Conservation (phyloP, 805 yeast species). For the Ogataea thermomethanolica region DNA sequence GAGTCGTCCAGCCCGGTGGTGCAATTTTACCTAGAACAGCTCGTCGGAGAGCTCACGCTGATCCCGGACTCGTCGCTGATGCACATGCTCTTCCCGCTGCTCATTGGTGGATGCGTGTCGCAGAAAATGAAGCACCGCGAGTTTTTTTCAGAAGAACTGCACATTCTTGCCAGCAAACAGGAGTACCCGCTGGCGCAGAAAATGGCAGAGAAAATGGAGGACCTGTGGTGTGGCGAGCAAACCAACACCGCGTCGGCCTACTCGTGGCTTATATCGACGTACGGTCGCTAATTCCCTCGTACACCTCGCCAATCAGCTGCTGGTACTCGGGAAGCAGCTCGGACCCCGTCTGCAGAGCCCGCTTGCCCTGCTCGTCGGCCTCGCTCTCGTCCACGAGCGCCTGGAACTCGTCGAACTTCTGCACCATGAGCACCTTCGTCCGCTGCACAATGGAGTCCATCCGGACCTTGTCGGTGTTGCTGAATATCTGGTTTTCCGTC, state of each 20-base stretch:
- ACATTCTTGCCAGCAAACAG: slow-evolving; percentile 12
- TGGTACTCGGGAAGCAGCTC: slow-evolving; percentile 21
- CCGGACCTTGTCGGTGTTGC: slow-evolving; percentile 34
- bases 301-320: slow-evolving; percentile 32
- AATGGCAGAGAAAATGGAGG: slow-evolving; percentile 25
- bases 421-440: slow-evolving; percentile 28
- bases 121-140: slow-evolving; percentile 23
- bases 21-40: slow-evolving; percentile 26
- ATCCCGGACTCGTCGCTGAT: slow-evolving; percentile 5
- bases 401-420: slow-evolving; percentile 30
- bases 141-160: slow-evolving; percentile 27
- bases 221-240: slow-evolving; percentile 29
- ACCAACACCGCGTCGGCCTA: slow-evolving; percentile 5
- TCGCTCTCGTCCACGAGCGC: slow-evolving; percentile 5
- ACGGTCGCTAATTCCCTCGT: slow-evolving; percentile 35
- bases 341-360: slow-evolving; percentile 2
- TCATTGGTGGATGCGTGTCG: slow-evolving; percentile 30
- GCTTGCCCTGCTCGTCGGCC: slow-evolving; percentile 7
- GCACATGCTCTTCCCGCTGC: slow-evolving; percentile 22
- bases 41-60: slow-evolving; percentile 16
- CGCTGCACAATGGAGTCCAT: slow-evolving; percentile 32
- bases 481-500: slow-evolving; percentile 17
- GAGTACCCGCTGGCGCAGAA: slow-evolving; percentile 14
- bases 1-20: slow-evolving; percentile 22
- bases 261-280: slow-evolving; percentile 27